A percentile compares a stretch with the other conserved stretches of the same genome.
Evolutionary conservation across 306 rosid species (phyloP).

Genomic region (Vachellia pachyceras): DNA sequence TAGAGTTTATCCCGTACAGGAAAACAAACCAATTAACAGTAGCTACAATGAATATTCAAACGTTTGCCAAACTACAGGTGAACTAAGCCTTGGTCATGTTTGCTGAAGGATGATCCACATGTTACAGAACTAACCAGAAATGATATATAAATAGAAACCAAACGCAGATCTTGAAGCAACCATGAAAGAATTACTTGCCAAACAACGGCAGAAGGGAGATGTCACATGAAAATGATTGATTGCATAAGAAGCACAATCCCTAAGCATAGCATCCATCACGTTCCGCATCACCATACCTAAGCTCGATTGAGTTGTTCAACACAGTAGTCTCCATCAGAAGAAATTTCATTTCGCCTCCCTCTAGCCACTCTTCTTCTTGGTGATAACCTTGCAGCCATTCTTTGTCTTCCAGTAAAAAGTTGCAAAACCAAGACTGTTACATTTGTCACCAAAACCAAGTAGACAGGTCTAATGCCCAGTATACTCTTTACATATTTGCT

Average conservation of each 20-base stretch:
- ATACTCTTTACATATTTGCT: slow-evolving; percentile 43
- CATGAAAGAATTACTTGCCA: slow-evolving; percentile 29
- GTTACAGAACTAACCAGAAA: slow-evolving; percentile 2
- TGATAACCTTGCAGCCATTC: slow-evolving; percentile 27
- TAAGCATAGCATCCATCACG: slow-evolving; percentile 70
- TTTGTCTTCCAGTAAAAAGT: slow-evolving; percentile 48
- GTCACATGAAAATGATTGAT: slow-evolving; percentile 65
- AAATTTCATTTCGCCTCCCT: slow-evolving; percentile 20
- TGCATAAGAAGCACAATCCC: slow-evolving; percentile 74
- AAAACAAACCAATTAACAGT: not conserved
- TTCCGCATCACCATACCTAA: slow-evolving; percentile 53
- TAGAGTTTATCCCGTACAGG: not conserved
- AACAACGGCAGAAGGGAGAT: slow-evolving; percentile 45
- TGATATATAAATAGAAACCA: not conserved
- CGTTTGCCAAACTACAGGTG: too few species aligned
- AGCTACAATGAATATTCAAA: not conserved
- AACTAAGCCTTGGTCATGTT: too few species aligned
- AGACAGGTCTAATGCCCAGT: slow-evolving; percentile 64
- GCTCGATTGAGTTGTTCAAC: slow-evolving; percentile 48
- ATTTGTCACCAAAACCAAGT: slow-evolving; percentile 70
- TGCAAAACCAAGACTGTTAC: slow-evolving; percentile 58
- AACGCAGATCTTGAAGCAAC: not conserved
- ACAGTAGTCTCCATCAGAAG: slow-evolving; percentile 47
- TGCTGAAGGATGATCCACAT: too few species aligned
- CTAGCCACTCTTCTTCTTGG: too few species aligned